phyloP scores from a whole-genome alignment of 23 red algal genomes.

The Cyanidioschyzon merolae region DNA sequence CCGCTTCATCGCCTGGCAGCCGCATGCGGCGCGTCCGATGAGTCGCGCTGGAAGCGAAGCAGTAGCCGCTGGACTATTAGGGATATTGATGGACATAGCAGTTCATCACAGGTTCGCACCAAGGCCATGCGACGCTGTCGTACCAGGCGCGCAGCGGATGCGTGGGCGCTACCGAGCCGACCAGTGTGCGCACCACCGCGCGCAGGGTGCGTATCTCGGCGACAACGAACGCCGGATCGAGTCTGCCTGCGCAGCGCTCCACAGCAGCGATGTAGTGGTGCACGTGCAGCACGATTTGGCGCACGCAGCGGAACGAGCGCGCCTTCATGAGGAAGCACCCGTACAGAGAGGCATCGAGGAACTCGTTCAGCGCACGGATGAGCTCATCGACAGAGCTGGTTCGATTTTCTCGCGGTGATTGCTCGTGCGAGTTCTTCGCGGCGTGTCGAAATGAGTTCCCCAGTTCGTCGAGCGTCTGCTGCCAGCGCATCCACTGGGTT shows the following conservation, averaged over 20 bases:
- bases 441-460: neutral
- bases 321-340: slow-evolving; percentile 51
- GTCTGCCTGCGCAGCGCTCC: neutral
- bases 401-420: neutral
- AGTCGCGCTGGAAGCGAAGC: too few species aligned
- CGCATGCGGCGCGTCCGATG: too few species aligned
- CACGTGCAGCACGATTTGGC: neutral
- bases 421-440: neutral
- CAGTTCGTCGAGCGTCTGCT: neutral
- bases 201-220: neutral
- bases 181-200: neutral
- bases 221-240: neutral
- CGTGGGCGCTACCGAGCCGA: neutral
- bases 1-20: too few species aligned
- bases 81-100: too few species aligned
- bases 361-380: slow-evolving; percentile 36
- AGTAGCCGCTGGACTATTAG: too few species aligned
- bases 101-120: too few species aligned
- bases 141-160: neutral
- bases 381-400: slow-evolving; percentile 50
- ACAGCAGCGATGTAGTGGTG: neutral
- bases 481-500: slow-evolving; percentile 34
- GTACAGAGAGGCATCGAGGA: slow-evolving; percentile 43
- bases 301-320: slow-evolving; percentile 14
- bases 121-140: too few species aligned